phyloP scores from a whole-genome alignment of 495 filamentous ascomycete genomes.

The Lophiostoma macrostomum region DNA sequence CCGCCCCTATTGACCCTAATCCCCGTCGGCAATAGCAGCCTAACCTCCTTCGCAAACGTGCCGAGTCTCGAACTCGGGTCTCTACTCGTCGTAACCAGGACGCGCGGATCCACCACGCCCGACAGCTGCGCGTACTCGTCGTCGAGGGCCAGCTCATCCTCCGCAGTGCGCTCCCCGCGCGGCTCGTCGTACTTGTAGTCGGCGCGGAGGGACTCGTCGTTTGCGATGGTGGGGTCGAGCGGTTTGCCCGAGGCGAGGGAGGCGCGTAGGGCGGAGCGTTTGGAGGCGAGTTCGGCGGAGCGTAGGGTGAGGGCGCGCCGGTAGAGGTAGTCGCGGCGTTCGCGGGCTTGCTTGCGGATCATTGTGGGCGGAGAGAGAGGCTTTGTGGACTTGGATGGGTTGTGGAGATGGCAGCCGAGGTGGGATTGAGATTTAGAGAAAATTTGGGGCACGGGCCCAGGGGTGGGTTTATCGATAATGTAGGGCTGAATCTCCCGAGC shows the following conservation, averaged over 20 bases:
- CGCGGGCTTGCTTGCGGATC: conserved; percentile 62
- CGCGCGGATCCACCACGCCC: conserved; percentile 79
- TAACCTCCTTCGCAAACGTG: conserved; percentile 93
- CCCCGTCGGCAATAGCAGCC: conserved; percentile 82
- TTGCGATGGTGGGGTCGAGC: conserved; percentile 79
- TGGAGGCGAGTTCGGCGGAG: conserved; percentile 89
- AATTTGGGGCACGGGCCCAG: too few species aligned
- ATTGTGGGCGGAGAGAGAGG: too few species aligned
- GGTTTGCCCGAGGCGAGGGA: conserved; percentile 83
- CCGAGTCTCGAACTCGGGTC: conserved; percentile 80
- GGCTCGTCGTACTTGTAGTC: conserved; percentile 95
- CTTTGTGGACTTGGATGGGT: not conserved
- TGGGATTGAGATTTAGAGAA: not conserved
- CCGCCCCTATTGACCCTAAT: conserved; percentile 93
- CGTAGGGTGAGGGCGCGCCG: conserved; percentile 74
- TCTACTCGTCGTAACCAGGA: conserved; percentile 88
- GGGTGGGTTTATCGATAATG: too few species aligned
- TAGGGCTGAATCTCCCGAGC: too few species aligned
- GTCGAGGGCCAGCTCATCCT: conserved; percentile 79
- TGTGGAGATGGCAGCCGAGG: not conserved
- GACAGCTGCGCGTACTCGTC: conserved; percentile 89
- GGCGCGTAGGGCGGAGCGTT: conserved; percentile 78
- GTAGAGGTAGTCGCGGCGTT: conserved; percentile 93
- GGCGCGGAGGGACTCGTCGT: conserved; percentile 79
- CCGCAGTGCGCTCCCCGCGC: conserved; percentile 52